Conservation (phyloP, 305 asterid species). For the Fraxinus platypoda region DNA sequence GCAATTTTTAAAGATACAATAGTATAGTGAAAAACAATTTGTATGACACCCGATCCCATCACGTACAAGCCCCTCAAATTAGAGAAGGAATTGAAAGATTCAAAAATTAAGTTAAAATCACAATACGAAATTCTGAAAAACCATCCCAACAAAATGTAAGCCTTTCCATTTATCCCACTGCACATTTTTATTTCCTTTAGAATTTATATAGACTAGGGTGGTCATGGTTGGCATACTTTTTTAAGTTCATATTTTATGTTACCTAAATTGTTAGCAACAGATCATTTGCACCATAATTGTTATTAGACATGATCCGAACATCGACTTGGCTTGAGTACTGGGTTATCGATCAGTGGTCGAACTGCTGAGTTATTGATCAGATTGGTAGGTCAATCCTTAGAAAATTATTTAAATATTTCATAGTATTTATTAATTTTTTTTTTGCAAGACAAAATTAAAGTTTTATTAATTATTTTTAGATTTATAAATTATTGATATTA, state of each 20-base stretch:
- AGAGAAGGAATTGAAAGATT: not conserved
- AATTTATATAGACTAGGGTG: not conserved
- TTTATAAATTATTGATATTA: too few species aligned
- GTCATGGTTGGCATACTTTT: not conserved
- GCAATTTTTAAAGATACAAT: not conserved
- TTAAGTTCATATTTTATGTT: not conserved
- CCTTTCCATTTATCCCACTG: not conserved
- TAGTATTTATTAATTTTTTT: not conserved
- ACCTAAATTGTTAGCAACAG: not conserved
- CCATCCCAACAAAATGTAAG: not conserved
- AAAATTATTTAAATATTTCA: not conserved
- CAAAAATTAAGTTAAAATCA: not conserved
- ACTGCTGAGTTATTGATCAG: not conserved
- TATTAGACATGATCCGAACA: not conserved
- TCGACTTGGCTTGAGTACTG: not conserved
- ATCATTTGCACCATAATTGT: not conserved
- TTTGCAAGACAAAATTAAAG: not conserved
- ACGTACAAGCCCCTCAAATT: not conserved
- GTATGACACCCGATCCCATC: not conserved
- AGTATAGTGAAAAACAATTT: not conserved
- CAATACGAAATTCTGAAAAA: not conserved
- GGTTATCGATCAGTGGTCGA: not conserved
- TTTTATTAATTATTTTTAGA: too few species aligned
- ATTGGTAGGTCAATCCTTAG: not conserved
- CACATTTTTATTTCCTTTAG: not conserved